Conservation (phyloP, 371 early-diverging fungal species). For the Syncephalastrum racemosum region DNA sequence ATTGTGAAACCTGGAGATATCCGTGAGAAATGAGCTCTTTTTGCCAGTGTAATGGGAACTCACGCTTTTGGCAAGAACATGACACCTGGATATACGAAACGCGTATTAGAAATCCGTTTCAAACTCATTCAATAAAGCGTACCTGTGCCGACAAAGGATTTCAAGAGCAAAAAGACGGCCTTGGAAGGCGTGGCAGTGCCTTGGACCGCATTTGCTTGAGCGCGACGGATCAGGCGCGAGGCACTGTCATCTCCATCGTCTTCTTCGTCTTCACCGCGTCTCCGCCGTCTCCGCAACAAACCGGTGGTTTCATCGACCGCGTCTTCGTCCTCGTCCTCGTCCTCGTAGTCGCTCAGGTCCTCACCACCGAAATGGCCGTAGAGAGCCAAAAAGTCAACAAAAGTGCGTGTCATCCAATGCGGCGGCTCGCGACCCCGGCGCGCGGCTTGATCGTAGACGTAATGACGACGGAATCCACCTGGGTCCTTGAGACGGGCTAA, state of each 20-base stretch:
- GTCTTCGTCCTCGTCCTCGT: slow-evolving; percentile 26
- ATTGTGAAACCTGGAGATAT: slow-evolving; percentile 56
- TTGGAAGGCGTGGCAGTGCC: slow-evolving; percentile 79
- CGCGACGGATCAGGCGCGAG: slow-evolving; percentile 55
- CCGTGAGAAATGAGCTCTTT: background rate
- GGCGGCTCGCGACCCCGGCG: slow-evolving; percentile 65
- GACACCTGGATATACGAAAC: slow-evolving; percentile 49
- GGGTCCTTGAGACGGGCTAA: slow-evolving; percentile 61
- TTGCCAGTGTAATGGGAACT: slow-evolving; percentile 12
- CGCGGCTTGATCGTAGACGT: slow-evolving; percentile 75
- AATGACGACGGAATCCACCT: slow-evolving; percentile 91
- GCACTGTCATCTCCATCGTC: slow-evolving; percentile 30
- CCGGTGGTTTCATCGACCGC: slow-evolving; percentile 18
- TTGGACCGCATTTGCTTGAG: slow-evolving; percentile 59
- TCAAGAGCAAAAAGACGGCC: slow-evolving; percentile 82
- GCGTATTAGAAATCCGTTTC: background rate
- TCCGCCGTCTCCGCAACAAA: slow-evolving; percentile 9
- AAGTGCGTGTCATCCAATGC: slow-evolving; percentile 79
- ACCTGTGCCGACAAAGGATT: slow-evolving; percentile 86
- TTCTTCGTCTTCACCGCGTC: slow-evolving; percentile 17
- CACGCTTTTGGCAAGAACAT: slow-evolving; percentile 72
- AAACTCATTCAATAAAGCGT: background rate
- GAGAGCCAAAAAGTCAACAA: slow-evolving; percentile 90
- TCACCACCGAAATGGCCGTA: slow-evolving; percentile 95
- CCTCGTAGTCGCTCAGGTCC: slow-evolving; percentile 45